Evolutionary conservation across 2,329 filamentous ascomycete genomes (phyloP).

Genomic region (Rhynchosporium agropyri): DNA sequence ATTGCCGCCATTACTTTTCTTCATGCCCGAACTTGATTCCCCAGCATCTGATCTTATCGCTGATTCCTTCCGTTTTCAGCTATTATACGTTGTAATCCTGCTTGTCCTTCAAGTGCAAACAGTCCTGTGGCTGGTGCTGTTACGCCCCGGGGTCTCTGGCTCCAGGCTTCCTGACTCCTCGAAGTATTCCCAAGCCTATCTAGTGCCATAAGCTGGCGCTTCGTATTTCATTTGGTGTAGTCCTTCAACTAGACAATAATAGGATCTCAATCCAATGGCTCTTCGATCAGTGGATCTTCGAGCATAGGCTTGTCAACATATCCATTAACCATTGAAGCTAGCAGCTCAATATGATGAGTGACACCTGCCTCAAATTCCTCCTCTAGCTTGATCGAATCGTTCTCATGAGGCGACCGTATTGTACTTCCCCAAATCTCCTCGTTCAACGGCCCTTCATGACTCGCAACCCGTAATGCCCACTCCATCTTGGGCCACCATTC

Average conservation of each 20-base stretch:
- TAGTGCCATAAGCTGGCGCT: background rate
- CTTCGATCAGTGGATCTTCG: slow-evolving; percentile 29
- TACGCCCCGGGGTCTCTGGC: background rate
- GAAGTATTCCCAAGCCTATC: background rate
- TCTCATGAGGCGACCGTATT: slow-evolving; percentile 8
- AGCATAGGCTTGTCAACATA: slow-evolving; percentile 6
- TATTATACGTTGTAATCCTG: background rate
- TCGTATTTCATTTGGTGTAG: background rate
- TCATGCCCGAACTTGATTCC: background rate
- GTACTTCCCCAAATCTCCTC: slow-evolving; percentile 38
- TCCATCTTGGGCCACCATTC: slow-evolving; percentile 42
- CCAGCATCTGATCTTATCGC: background rate
- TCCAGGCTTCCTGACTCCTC: background rate
- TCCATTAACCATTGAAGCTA: slow-evolving; percentile 35
- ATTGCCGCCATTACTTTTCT: background rate
- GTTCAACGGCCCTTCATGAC: slow-evolving; percentile 38
- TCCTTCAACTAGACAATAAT: background rate
- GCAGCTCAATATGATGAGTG: slow-evolving; percentile 35
- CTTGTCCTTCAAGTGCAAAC: too few relatives aligned
- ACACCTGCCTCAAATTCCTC: slow-evolving; percentile 26
- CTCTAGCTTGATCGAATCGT: slow-evolving; percentile 11
- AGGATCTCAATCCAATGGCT: background rate
- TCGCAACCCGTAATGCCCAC: slow-evolving; percentile 39
- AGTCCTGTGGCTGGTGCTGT: background rate
- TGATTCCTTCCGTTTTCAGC: background rate